Conservation (phyloP, 2,329 filamentous ascomycete species). For the Orbilia blumenaviensis region DNA sequence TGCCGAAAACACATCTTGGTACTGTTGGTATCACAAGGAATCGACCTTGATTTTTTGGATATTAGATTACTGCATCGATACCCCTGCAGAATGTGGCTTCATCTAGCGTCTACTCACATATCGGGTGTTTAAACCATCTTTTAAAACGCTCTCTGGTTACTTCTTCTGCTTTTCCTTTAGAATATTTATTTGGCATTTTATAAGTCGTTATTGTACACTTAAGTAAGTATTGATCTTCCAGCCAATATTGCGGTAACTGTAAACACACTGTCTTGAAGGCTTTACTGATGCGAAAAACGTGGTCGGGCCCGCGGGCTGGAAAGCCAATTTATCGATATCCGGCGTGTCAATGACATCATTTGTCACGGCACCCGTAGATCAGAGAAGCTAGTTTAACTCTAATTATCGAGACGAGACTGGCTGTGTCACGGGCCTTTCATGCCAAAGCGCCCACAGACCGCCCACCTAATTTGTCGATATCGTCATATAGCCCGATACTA, state of each 20-base stretch:
- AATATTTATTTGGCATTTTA: too few species aligned
- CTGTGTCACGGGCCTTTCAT: too few species aligned
- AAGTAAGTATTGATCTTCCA: not conserved
- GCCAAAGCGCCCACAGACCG: too few species aligned
- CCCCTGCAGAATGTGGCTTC: conserved; percentile 11
- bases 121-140: too few species aligned
- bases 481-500: too few species aligned
- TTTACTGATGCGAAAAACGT: conserved; percentile 23
- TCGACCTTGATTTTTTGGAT: too few species aligned
- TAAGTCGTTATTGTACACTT: not conserved
- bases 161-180: not conserved
- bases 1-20: too few species aligned
- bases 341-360: conserved; percentile 28
- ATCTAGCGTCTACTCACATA: too few species aligned
- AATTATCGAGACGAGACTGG: conserved; percentile 8
- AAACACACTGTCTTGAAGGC: not conserved
- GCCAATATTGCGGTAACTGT: too few species aligned
- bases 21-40: too few species aligned
- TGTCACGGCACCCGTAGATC: not conserved
- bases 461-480: too few species aligned
- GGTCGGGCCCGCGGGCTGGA: not conserved
- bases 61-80: conserved; percentile 10
- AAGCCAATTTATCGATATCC: conserved; percentile 1
- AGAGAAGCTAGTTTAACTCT: not conserved
- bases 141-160: not conserved